Conservation (phyloP, 2,329 filamentous ascomycete genomes). For the Sporothrix humicola region DNA sequence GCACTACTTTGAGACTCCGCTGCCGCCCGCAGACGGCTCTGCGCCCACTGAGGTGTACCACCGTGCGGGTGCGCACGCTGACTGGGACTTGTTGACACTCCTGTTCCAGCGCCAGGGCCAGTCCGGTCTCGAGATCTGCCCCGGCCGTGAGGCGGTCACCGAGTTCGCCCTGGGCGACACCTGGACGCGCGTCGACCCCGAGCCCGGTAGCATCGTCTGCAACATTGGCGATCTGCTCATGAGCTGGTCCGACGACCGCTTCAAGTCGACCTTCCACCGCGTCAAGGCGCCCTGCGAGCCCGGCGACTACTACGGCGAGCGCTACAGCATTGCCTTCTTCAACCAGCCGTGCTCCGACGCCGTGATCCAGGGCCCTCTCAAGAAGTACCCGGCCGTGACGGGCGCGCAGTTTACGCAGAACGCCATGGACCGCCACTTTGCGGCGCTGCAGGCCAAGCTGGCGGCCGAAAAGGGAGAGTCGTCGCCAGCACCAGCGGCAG, state of each 20-base stretch:
- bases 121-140: conserved; percentile 68
- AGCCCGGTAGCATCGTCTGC: conserved; percentile 62
- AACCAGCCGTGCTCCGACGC: conserved; percentile 62
- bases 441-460: conserved; percentile 38
- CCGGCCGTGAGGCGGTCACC: conserved; percentile 64
- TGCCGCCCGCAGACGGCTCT: conserved; percentile 44
- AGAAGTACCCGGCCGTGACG: conserved; percentile 67
- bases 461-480: conserved; percentile 27
- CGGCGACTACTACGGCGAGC: conserved; percentile 60
- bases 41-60: conserved; percentile 54
- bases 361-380: conserved; percentile 63
- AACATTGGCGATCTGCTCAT: conserved; percentile 71
- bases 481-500: not conserved
- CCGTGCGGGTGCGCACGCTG: conserved; percentile 64
- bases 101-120: conserved; percentile 67
- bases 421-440: conserved; percentile 41
- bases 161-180: conserved; percentile 63
- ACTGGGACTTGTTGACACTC: conserved; percentile 68
- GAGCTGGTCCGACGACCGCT: conserved; percentile 70
- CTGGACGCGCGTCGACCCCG: conserved; percentile 68
- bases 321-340: conserved; percentile 70
- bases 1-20: conserved; percentile 39
- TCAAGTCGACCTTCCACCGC: conserved; percentile 69
- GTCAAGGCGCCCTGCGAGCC: conserved; percentile 65
- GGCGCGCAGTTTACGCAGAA: conserved; percentile 62